phyloP scores from a whole-genome alignment of 345 rosid species.

The Camelina hispida region DNA sequence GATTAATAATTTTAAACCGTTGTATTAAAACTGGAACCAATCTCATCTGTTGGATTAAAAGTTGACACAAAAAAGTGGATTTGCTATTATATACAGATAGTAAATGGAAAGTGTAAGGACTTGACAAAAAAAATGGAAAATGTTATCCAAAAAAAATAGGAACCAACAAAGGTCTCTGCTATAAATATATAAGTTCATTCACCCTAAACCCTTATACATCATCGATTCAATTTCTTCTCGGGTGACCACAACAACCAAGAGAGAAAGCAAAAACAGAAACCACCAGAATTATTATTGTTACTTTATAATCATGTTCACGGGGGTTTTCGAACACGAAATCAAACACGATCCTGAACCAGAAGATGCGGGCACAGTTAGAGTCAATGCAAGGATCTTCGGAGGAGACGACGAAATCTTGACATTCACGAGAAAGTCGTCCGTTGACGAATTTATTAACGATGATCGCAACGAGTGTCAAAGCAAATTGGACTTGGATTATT shows the following conservation, averaged over 20 bases:
- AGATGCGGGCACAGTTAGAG: slow-evolving; percentile 17
- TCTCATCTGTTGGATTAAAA: too few relatives aligned
- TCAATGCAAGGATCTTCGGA: background rate
- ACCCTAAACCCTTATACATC: background rate
- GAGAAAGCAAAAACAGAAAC: background rate
- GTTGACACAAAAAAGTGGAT: too few relatives aligned
- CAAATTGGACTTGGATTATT: slow-evolving; percentile 8
- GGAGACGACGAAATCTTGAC: background rate
- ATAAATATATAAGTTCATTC: background rate
- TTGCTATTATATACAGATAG: too few relatives aligned
- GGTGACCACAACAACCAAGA: background rate
- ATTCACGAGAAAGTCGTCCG: background rate
- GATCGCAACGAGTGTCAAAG: slow-evolving; percentile 5
- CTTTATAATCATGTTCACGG: background rate
- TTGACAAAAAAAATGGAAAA: too few relatives aligned
- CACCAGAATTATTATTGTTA: background rate
- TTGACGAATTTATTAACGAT: background rate
- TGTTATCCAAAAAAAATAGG: background rate
- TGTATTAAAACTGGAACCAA: too few relatives aligned
- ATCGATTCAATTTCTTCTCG: background rate
- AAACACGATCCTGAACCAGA: slow-evolving; percentile 5
- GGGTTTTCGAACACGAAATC: background rate
- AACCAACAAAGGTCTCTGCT: too few relatives aligned
- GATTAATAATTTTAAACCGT: too few relatives aligned
- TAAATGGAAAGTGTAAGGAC: background rate